Evolutionary conservation across 257 asterid species (phyloP).

Genomic region (Paulownia fortunei): DNA sequence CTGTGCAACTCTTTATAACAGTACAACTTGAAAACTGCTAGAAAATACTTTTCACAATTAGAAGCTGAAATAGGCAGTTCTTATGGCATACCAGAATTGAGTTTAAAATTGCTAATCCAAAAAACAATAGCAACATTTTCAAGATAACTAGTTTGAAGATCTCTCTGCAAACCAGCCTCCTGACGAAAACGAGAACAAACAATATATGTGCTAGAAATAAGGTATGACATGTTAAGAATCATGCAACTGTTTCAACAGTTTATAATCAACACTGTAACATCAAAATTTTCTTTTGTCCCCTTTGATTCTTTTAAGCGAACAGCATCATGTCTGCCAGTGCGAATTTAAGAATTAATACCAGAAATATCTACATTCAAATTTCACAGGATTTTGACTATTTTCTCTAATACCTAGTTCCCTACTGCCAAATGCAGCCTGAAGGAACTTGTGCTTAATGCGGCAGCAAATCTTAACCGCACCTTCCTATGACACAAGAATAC

Average conservation of each 20-base stretch:
- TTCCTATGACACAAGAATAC: background rate
- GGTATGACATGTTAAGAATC: background rate
- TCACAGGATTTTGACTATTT: background rate
- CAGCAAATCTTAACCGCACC: background rate
- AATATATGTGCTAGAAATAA: background rate
- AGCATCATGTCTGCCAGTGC: background rate
- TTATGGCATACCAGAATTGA: background rate
- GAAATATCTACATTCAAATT: background rate
- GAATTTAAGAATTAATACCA: background rate
- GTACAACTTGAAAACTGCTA: background rate
- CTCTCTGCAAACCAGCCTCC: background rate
- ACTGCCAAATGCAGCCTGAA: constrained; percentile 6
- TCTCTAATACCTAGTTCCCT: background rate
- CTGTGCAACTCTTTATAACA: background rate
- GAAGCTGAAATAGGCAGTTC: background rate
- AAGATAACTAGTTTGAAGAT: background rate
- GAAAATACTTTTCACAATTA: background rate
- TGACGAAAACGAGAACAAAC: background rate
- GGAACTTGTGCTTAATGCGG: background rate
- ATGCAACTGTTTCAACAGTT: background rate
- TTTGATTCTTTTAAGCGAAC: background rate
- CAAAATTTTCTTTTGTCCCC: background rate
- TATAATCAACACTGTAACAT: background rate
- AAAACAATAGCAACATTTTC: background rate
- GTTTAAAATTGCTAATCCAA: background rate